Conservation (phyloP, 495 filamentous ascomycete species). For the Xylaria scruposa region DNA sequence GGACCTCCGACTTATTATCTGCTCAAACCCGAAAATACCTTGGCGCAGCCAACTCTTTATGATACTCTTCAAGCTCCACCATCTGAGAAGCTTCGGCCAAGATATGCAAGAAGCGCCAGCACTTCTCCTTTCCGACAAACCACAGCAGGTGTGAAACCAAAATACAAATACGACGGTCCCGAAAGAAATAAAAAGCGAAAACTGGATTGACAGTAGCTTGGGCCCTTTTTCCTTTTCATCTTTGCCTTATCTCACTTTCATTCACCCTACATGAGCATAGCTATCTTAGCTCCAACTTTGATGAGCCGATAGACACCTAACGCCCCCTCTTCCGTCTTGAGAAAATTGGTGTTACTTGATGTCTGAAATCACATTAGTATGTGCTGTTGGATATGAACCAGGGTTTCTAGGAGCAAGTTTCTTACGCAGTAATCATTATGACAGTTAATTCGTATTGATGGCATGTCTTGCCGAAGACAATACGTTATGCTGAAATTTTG, state of each 20-base stretch:
- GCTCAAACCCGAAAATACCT: neutral
- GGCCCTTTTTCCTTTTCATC: neutral
- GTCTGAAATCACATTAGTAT: neutral
- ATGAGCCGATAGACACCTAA: no score
- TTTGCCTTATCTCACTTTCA: neutral
- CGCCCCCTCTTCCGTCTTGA: neutral
- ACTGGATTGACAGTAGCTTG: neutral
- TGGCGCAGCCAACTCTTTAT: neutral
- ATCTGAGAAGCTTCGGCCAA: neutral
- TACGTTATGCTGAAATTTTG: neutral
- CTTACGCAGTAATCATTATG: neutral
- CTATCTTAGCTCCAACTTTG: neutral
- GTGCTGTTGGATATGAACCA: neutral
- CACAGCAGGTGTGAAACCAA: neutral
- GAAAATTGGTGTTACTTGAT: neutral
- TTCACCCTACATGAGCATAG: neutral
- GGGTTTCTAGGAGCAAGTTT: neutral
- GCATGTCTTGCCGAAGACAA: neutral
- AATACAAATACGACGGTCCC: neutral
- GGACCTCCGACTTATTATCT: neutral
- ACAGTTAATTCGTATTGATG: neutral
- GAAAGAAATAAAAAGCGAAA: neutral
- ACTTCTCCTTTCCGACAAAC: neutral
- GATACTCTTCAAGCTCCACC: neutral
- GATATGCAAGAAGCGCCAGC: neutral